Evolutionary conservation across 2,329 filamentous ascomycete species (phyloP).

Genomic region (Plectosphaerella plurivora): DNA sequence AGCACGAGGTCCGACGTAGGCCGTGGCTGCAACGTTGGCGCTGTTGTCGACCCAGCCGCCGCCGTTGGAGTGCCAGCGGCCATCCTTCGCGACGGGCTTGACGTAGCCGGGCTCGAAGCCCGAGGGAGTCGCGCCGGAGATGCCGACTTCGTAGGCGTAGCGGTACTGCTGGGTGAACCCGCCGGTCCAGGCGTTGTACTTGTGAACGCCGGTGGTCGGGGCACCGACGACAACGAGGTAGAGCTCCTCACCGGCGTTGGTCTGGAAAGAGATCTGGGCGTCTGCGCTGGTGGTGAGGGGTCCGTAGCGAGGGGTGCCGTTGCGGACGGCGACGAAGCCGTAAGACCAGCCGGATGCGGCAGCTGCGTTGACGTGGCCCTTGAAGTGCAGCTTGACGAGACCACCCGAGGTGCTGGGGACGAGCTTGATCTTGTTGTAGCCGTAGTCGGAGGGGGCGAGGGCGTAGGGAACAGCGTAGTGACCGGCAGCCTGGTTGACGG

Average conservation of each 20-base stretch:
- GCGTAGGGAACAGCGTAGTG: neutral
- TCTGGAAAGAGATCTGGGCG: neutral
- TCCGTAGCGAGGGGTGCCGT: neutral
- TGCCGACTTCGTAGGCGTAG: constrained; percentile 1
- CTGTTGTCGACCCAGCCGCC: constrained; percentile 1
- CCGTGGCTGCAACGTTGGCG: neutral
- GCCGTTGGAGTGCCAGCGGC: constrained; percentile 1
- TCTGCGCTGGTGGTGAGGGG: neutral
- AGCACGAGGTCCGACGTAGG: neutral
- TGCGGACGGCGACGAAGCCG: neutral
- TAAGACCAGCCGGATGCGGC: neutral
- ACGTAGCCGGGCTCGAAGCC: neutral
- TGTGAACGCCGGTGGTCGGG: neutral
- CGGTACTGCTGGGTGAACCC: constrained; percentile 1
- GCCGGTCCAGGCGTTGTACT: neutral
- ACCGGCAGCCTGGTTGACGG: neutral
- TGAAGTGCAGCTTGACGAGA: constrained; percentile 2
- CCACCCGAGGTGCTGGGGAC: neutral
- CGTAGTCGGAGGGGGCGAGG: constrained; percentile 1
- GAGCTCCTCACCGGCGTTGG: neutral
- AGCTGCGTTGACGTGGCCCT: neutral
- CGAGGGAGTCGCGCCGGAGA: neutral
- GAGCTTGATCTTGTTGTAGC: constrained; percentile 2
- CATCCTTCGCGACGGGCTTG: neutral
- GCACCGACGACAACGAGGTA: constrained; percentile 1